These are phyloP conservation scores for Naematelia encephala DNA, from an alignment of 768 basidiomycete genomes.

Conservation along the genomic window DNA sequence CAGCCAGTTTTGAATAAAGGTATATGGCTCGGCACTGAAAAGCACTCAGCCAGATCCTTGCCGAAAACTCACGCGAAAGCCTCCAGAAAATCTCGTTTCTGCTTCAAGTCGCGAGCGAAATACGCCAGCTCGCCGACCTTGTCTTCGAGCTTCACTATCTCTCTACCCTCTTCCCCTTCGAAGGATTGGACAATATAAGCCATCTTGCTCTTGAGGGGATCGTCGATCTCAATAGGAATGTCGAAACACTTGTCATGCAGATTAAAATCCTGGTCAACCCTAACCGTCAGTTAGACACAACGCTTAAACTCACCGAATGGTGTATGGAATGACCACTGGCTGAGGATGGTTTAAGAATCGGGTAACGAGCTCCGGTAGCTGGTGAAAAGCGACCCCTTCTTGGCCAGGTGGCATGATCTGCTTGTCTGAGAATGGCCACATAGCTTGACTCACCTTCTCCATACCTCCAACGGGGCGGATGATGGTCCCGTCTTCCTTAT, in stretches of 20 bases:
- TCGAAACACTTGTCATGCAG: conserved; percentile 72
- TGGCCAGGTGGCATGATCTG: conserved; percentile 36
- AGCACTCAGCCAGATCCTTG: conserved; percentile 1
- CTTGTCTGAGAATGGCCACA: background rate
- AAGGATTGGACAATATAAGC: conserved; percentile 62
- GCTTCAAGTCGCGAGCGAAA: conserved; percentile 77
- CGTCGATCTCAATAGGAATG: conserved; percentile 83
- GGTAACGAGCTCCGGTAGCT: conserved; percentile 79
- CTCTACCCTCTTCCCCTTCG: conserved; percentile 67
- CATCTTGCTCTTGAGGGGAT: conserved; percentile 71
- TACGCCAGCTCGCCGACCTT: conserved; percentile 85
- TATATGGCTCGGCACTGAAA: conserved; percentile 56
- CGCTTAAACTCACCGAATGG: conserved; percentile 35
- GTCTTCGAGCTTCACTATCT: conserved; percentile 73
- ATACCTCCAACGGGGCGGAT: conserved; percentile 42
- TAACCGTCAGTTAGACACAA: conserved; percentile 2
- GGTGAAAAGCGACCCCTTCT: conserved; percentile 62
- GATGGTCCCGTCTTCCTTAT: conserved; percentile 53
- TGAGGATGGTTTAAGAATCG: conserved; percentile 72
- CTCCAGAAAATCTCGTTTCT: conserved; percentile 80
- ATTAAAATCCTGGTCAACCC: conserved; percentile 58
- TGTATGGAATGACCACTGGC: conserved; percentile 74
- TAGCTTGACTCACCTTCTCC: conserved; percentile 35
- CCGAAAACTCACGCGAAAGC: conserved; percentile 59
- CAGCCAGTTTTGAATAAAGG: conserved; percentile 83